Evolutionary conservation across 2,329 filamentous ascomycete genomes (phyloP).

Genomic region (Colletotrichum sp.): DNA sequence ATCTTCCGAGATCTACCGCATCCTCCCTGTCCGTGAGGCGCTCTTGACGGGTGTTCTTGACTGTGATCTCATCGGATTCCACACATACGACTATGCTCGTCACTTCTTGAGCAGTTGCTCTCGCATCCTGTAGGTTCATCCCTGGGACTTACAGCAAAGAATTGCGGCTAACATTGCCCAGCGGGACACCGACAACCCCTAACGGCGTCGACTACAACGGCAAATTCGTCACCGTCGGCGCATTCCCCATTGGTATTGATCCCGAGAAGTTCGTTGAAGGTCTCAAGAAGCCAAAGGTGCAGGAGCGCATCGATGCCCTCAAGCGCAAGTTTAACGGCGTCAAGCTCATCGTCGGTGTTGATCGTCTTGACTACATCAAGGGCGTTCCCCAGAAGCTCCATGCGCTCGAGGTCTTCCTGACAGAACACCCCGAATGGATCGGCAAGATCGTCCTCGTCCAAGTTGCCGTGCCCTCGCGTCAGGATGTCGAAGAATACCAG

Average conservation of each 20-base stretch:
- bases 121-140: conserved; percentile 74
- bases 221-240: conserved; percentile 88
- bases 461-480: conserved; percentile 91
- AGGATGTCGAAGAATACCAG: conserved; percentile 98
- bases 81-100: conserved; percentile 98
- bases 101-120: conserved; percentile 97
- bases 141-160: too few species aligned
- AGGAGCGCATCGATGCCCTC: conserved; percentile 84
- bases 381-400: conserved; percentile 97
- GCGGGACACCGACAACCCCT: conserved; percentile 78
- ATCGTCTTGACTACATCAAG: conserved; percentile 98
- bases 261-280: conserved; percentile 95
- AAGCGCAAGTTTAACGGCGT: conserved; percentile 93
- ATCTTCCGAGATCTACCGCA: conserved; percentile 95
- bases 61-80: conserved; percentile 96
- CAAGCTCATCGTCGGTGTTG: conserved; percentile 95
- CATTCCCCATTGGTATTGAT: conserved; percentile 97
- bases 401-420: conserved; percentile 94
- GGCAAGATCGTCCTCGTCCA: conserved; percentile 96
- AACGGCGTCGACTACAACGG: conserved; percentile 93
- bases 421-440: conserved; percentile 97
- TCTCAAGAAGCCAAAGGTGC: conserved; percentile 82
- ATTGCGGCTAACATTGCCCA: conserved; percentile 25
- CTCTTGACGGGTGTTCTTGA: conserved; percentile 87
- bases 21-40: conserved; percentile 89